phyloP scores from a whole-genome alignment of 2,329 filamentous ascomycete species.

The Cordyceps cicadae region DNA sequence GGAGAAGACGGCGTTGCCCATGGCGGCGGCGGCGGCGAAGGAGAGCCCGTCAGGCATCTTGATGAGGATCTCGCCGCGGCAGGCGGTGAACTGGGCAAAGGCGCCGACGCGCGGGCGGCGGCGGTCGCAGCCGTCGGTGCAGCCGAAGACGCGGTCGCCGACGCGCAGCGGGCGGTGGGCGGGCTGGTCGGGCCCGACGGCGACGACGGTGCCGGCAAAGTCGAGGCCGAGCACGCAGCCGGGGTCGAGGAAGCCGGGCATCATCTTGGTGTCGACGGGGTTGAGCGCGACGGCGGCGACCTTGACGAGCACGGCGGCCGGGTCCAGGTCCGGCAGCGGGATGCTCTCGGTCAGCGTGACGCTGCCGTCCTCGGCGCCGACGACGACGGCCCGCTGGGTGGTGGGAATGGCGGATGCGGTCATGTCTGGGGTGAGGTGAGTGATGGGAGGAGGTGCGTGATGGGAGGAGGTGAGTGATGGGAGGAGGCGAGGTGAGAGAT shows the following conservation, averaged over 20 bases:
- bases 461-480: background rate
- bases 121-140: slow-evolving; percentile 16
- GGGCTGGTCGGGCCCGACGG: slow-evolving; percentile 15
- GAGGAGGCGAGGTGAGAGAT: background rate
- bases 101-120: slow-evolving; percentile 17
- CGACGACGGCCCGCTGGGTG: background rate
- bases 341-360: background rate
- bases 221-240: slow-evolving; percentile 26
- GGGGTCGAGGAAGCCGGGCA: slow-evolving; percentile 16
- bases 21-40: slow-evolving; percentile 18
- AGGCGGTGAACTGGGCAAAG: slow-evolving; percentile 22
- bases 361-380: background rate
- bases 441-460: background rate
- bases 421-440: background rate
- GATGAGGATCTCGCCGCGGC: slow-evolving; percentile 14
- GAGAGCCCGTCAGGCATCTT: slow-evolving; percentile 19
- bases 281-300: slow-evolving; percentile 1
- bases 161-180: background rate
- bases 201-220: slow-evolving; percentile 25
- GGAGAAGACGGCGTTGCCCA: slow-evolving; percentile 20
- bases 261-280: slow-evolving; percentile 10
- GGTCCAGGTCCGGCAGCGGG: background rate
- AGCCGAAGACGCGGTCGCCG: slow-evolving; percentile 21
- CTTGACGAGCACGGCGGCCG: background rate
- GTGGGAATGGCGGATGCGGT: background rate